Evolutionary conservation across 805 yeast genomes (phyloP).

Genomic region (Metschnikowia gelsemii): DNA sequence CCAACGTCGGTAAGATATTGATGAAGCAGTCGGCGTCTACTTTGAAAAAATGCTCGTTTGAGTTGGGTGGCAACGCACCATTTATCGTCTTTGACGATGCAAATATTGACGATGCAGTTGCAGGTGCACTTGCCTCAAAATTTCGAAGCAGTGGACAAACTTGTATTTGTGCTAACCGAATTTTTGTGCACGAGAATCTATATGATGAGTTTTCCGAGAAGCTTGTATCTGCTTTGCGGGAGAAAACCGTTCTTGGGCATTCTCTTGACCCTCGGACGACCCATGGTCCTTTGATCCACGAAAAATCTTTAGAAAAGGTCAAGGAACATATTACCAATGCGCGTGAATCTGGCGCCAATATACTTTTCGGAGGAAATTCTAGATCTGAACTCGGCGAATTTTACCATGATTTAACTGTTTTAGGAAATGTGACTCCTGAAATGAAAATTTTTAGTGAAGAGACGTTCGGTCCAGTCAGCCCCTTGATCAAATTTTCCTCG

Average conservation of each 20-base stretch:
- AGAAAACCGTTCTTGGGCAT: conserved; percentile 54
- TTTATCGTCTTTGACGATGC: conserved; percentile 24
- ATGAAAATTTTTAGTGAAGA: conserved; percentile 67
- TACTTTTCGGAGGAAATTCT: conserved; percentile 59
- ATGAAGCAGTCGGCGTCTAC: conserved; percentile 21
- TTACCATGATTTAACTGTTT: conserved; percentile 68
- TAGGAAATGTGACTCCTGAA: conserved; percentile 55
- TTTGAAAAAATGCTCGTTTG: conserved; percentile 22
- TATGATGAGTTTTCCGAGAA: conserved; percentile 18
- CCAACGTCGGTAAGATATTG: conserved; percentile 23
- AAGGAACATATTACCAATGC: conserved; percentile 66
- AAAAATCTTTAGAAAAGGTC: conserved; percentile 61
- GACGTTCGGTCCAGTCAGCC: conserved; percentile 81
- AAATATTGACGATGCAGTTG: conserved; percentile 21
- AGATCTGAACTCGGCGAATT: conserved; percentile 56
- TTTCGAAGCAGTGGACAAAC: conserved; percentile 25
- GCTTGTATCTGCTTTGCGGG: conserved; percentile 14
- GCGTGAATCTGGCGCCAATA: conserved; percentile 57
- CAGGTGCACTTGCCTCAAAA: conserved; percentile 21
- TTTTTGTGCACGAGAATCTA: conserved; percentile 21
- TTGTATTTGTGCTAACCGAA: conserved; percentile 23
- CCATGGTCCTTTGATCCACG: conserved; percentile 75
- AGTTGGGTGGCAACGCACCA: conserved; percentile 25
- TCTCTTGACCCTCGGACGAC: conserved; percentile 60
- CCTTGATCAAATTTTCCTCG: conserved; percentile 60